Evolutionary conservation across 2,329 filamentous ascomycete species (phyloP), one percentile per base, ranked within the genome.

Genomic region (Emericellopsis cladophorae): DNA sequence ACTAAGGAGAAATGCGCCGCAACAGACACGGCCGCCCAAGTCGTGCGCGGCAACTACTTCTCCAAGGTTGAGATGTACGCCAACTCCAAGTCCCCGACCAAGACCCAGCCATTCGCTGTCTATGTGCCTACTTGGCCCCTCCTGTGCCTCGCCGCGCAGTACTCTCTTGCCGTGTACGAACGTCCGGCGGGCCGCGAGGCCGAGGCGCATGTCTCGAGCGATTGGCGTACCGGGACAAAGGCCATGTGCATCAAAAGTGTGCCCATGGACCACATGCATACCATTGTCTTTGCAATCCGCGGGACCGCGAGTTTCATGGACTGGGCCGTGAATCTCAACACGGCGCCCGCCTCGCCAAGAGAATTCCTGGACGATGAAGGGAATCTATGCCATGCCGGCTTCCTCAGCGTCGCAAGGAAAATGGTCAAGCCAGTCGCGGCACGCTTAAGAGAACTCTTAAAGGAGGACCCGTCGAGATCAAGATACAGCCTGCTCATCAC

Each of bases 201-300:
- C 11, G 76, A 84, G 49, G 70, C 79, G 2, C 82, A 84, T 48
- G 70, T 92, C 31, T 70, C 79, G 31, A 76, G 83, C 4, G 77
- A 88, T 56, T 84, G 79, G 72, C 69, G 70, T 16, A 69, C 73
- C 4, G 84, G 84, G n/a, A 83, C 84, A 1, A 90, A 89, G 55
- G 82, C 86, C 21, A 90, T 90, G 80, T 78, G 84, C 14, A 79
- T 93, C 54, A 90, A 89, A 54, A 86, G 81, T 0, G 71, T 89
- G 0, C 77, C 84, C 2, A 76, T 88, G 54, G 85, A 92, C 52
- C 70, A 85, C 51, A 78, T 81, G 64, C 77, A 84, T 54, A 80
- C 81, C 15, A 81, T 94, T 42, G 81, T 93, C 10, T 84, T 94
- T 51, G 85, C 87, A 12, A 84, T 94, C 46, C 76, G 87, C 16